phyloP scores from a whole-genome alignment of 768 basidiomycete species.

The Gloeostereum incarnatum region DNA sequence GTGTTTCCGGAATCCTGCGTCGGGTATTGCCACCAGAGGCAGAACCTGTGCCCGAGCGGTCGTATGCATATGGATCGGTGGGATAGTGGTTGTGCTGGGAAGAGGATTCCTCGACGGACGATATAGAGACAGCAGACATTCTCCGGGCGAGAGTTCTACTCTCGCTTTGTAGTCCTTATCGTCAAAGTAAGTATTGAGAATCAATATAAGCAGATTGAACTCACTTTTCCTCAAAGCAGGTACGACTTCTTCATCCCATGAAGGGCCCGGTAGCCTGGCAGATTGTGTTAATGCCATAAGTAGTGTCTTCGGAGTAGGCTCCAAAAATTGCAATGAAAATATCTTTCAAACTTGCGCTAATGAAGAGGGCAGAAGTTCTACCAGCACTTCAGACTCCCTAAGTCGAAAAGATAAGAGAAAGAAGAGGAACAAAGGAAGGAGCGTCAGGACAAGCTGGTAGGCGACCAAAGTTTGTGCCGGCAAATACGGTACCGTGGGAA shows the following conservation, averaged over 20 bases:
- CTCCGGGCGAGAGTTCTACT: conserved; percentile 70
- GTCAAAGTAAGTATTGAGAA: conserved; percentile 7
- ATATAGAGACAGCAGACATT: conserved; percentile 65
- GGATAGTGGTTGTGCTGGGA: conserved; percentile 9
- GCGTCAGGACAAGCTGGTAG: too few species aligned
- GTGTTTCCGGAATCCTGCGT: background rate
- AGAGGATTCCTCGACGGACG: conserved; percentile 39
- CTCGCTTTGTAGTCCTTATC: conserved; percentile 69
- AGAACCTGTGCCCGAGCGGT: background rate
- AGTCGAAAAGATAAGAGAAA: too few species aligned
- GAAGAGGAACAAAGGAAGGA: too few species aligned
- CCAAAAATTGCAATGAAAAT: too few species aligned
- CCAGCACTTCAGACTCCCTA: too few species aligned
- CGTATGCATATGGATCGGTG: too few species aligned
- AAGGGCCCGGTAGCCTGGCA: conserved; percentile 33
- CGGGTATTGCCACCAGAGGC: background rate
- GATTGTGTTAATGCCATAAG: conserved; percentile 36
- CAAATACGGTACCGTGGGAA: too few species aligned
- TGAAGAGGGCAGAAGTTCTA: too few species aligned
- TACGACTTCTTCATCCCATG: conserved; percentile 80
- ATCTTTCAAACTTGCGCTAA: too few species aligned
- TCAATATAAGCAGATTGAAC: conserved; percentile 13
- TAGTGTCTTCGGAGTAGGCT: too few species aligned
- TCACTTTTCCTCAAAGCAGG: conserved; percentile 73
- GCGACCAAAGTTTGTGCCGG: too few species aligned